These are phyloP conservation scores for Cyclotella atomus DNA, from an alignment of 108 stramenopile genomes.

Conservation along the genomic window DNA sequence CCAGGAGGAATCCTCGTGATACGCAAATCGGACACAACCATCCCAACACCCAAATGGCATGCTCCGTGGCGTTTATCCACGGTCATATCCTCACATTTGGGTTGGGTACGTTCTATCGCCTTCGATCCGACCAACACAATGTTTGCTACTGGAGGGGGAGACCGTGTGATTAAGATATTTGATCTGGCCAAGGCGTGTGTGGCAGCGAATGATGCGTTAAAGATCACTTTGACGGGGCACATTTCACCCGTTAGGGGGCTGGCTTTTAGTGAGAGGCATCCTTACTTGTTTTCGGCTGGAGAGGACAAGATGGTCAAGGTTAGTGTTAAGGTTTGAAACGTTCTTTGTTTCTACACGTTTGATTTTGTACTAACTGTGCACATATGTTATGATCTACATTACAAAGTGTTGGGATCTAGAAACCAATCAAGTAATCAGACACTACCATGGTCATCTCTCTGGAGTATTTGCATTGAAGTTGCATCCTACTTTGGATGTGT, in stretches of 20 bases:
- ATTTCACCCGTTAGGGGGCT: slow-evolving; percentile 95
- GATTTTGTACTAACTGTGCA: no score
- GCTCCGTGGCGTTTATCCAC: slow-evolving; percentile 96
- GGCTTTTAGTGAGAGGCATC: slow-evolving; percentile 92
- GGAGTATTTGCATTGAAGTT: slow-evolving; percentile 93
- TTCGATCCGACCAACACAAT: slow-evolving; percentile 96
- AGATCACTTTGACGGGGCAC: slow-evolving; percentile 98
- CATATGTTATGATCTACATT: neutral
- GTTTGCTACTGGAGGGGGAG: slow-evolving; percentile 97
- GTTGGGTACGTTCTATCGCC: slow-evolving; percentile 98
- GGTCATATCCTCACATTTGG: slow-evolving; percentile 95
- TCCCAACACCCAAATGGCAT: slow-evolving; percentile 98
- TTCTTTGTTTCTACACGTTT: no score
- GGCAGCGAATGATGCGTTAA: slow-evolving; percentile 88
- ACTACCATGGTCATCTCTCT: slow-evolving; percentile 98
- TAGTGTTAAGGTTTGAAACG: no score
- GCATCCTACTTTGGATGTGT: slow-evolving; percentile 97
- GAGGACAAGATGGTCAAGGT: slow-evolving; percentile 98
- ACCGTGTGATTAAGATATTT: slow-evolving; percentile 98
- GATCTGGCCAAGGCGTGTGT: slow-evolving; percentile 96
- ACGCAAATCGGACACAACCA: slow-evolving; percentile 46
- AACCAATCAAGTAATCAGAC: slow-evolving; percentile 98
- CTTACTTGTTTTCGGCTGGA: slow-evolving; percentile 96
- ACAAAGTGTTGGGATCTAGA: slow-evolving; percentile 97
- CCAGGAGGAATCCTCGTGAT: slow-evolving; percentile 53